A percentile compares a stretch with the other conserved stretches of the same genome.
phyloP scores from a whole-genome alignment of 345 rosid species.

The sweet orange (Citrus sinensis) region DNA sequence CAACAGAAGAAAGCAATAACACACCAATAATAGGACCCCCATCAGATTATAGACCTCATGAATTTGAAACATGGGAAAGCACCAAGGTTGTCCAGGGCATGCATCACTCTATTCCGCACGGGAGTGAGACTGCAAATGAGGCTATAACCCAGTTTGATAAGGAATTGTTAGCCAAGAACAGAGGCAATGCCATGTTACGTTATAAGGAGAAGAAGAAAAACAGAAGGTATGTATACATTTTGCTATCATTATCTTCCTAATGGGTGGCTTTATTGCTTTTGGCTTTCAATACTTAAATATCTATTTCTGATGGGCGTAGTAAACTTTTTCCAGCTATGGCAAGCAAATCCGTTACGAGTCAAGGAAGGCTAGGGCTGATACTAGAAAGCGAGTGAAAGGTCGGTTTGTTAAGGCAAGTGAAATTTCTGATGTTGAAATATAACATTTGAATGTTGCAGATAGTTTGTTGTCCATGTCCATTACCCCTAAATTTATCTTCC shows the following conservation, averaged over 20 bases:
- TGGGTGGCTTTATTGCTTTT: neutral
- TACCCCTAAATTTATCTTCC: neutral
- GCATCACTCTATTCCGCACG: neutral
- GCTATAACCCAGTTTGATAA: neutral
- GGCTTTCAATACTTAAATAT: neutral
- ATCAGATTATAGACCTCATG: neutral
- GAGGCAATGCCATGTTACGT: conserved; percentile 32
- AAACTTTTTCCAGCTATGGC: conserved; percentile 22
- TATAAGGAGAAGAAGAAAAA: conserved; percentile 40
- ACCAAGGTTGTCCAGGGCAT: neutral
- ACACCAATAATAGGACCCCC: neutral
- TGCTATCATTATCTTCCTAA: neutral
- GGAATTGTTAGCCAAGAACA: conserved; percentile 23
- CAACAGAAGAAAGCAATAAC: neutral
- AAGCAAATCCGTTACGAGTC: conserved; percentile 37
- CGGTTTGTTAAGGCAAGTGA: conserved; percentile 21
- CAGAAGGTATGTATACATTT: conserved; percentile 15
- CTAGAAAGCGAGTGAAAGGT: conserved; percentile 37
- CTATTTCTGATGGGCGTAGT: neutral
- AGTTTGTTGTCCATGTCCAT: neutral
- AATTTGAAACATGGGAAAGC: neutral
- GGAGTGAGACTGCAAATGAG: neutral
- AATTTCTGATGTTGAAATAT: conserved; percentile 5
- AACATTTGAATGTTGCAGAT: neutral
- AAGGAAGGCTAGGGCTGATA: conserved; percentile 39